A percentile compares a stretch with the other conserved stretches of the same genome.
phyloP scores from a whole-genome alignment of 2,329 filamentous ascomycete genomes.

The Helotiales sp. region DNA sequence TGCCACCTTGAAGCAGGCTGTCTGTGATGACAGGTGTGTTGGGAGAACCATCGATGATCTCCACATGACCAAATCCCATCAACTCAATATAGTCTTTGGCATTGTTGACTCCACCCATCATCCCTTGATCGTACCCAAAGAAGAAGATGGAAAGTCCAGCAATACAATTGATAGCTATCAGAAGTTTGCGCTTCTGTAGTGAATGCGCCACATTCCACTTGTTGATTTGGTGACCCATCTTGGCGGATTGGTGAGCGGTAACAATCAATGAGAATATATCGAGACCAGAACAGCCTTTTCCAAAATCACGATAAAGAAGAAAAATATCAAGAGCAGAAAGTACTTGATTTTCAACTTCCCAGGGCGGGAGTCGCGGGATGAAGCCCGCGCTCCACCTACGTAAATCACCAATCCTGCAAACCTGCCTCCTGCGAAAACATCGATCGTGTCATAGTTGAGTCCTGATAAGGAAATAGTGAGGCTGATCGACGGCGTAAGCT shows the following conservation, averaged over 20 bases:
- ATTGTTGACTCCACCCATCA: conserved; percentile 68
- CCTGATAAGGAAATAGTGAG: neutral
- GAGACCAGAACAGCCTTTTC: too few species aligned
- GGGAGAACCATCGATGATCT: conserved; percentile 45
- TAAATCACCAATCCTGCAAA: neutral
- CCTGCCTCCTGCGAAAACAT: too few species aligned
- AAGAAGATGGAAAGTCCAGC: conserved; percentile 63
- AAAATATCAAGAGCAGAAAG: neutral
- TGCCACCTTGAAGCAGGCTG: conserved; percentile 66
- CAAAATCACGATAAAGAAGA: too few species aligned
- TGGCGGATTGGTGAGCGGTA: neutral
- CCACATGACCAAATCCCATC: conserved; percentile 68
- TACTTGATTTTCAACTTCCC: too few species aligned
- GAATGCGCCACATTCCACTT: conserved; percentile 55
- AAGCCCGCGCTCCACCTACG: neutral
- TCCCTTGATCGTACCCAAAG: conserved; percentile 51
- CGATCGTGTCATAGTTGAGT: neutral
- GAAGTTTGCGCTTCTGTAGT: conserved; percentile 59
- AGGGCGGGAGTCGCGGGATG: too few species aligned
- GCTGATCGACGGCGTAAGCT: neutral
- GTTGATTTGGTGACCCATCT: conserved; percentile 35
- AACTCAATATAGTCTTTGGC: conserved; percentile 65
- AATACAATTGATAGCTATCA: conserved; percentile 66
- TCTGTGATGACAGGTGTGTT: conserved; percentile 61
- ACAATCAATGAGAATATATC: neutral